Percentiles rank a stretch among this genome's conserved stretches.
phyloP scores from a whole-genome alignment of 108 stramenopile species.

The Cyclotella choctawhatcheeana region DNA sequence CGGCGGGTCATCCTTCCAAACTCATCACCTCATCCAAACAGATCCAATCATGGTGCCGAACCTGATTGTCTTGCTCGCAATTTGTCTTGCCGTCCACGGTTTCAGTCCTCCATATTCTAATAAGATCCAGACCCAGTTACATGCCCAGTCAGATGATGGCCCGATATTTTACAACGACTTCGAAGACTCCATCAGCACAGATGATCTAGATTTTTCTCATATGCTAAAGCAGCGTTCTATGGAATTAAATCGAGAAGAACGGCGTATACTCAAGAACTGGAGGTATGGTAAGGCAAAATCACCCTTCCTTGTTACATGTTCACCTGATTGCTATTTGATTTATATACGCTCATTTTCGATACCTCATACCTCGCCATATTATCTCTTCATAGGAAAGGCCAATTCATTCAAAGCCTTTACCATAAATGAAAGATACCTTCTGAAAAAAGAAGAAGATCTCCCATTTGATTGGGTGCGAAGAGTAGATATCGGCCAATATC shows the following conservation, averaged over 20 bases:
- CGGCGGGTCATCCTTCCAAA: too few relatives aligned
- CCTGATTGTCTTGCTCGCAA: too few relatives aligned
- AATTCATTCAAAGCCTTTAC: slow-evolving; percentile 30
- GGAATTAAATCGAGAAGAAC: background rate
- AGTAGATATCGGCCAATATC: slow-evolving; percentile 68
- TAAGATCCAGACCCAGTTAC: too few relatives aligned
- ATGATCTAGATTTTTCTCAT: background rate
- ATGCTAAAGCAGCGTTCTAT: background rate
- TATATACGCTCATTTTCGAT: too few relatives aligned
- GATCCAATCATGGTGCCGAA: too few relatives aligned
- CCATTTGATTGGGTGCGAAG: slow-evolving; percentile 76
- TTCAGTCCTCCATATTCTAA: too few relatives aligned
- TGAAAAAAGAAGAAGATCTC: background rate
- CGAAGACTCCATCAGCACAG: background rate
- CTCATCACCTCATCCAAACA: too few relatives aligned
- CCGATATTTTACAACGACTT: slow-evolving; percentile 19
- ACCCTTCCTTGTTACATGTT: too few relatives aligned
- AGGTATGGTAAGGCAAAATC: slow-evolving; percentile 13
- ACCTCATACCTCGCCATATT: too few relatives aligned
- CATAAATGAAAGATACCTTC: slow-evolving; percentile 31
- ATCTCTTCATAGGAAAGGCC: too few relatives aligned
- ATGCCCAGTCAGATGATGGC: background rate
- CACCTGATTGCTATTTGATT: too few relatives aligned
- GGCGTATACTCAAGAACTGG: slow-evolving; percentile 35
- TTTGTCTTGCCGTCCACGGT: too few relatives aligned